Conservation (phyloP, 2,329 filamentous ascomycete genomes). For the Shiraia sp. region DNA sequence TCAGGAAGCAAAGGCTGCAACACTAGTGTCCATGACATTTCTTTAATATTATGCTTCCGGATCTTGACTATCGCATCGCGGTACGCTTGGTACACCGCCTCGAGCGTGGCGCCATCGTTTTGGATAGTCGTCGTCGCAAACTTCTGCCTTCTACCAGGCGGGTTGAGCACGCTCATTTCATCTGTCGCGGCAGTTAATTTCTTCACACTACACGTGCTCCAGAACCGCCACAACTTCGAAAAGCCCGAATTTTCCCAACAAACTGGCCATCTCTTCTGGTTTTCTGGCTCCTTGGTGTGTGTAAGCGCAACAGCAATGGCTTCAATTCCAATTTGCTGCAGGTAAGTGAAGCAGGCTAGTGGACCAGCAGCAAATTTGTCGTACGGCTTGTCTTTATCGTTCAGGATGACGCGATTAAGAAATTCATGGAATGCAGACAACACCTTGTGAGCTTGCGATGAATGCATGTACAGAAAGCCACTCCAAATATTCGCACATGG, state of each 20-base stretch:
- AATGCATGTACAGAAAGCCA: slow-evolving; percentile 28
- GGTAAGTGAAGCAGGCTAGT: slow-evolving; percentile 61
- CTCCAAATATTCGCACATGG: slow-evolving; percentile 36
- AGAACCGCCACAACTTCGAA: slow-evolving; percentile 35
- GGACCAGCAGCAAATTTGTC: slow-evolving; percentile 52
- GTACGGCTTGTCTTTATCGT: slow-evolving; percentile 13
- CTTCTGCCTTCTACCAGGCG: slow-evolving; percentile 25
- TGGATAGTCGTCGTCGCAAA: slow-evolving; percentile 44
- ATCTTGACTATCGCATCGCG: slow-evolving; percentile 28
- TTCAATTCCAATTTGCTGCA: slow-evolving; percentile 60
- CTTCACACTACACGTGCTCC: slow-evolving; percentile 40
- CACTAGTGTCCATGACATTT: slow-evolving; percentile 39
- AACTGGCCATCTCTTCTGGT: slow-evolving; percentile 32
- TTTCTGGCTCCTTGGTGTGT: slow-evolving; percentile 40
- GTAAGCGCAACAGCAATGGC: slow-evolving; percentile 50
- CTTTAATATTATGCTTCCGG: slow-evolving; percentile 23
- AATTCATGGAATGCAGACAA: slow-evolving; percentile 13
- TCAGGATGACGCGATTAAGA: slow-evolving; percentile 5
- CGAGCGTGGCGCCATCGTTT: slow-evolving; percentile 38
- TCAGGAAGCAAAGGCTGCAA: slow-evolving; percentile 21
- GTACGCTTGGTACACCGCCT: slow-evolving; percentile 32
- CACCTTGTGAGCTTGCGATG: slow-evolving; percentile 12
- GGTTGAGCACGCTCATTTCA: slow-evolving; percentile 31
- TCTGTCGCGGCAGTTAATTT: slow-evolving; percentile 39
- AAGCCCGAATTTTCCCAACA: slow-evolving; percentile 40